These are phyloP conservation scores for Cordyceps tenuipes DNA, from an alignment of 2,329 filamentous ascomycete genomes.

Conservation along the genomic window DNA sequence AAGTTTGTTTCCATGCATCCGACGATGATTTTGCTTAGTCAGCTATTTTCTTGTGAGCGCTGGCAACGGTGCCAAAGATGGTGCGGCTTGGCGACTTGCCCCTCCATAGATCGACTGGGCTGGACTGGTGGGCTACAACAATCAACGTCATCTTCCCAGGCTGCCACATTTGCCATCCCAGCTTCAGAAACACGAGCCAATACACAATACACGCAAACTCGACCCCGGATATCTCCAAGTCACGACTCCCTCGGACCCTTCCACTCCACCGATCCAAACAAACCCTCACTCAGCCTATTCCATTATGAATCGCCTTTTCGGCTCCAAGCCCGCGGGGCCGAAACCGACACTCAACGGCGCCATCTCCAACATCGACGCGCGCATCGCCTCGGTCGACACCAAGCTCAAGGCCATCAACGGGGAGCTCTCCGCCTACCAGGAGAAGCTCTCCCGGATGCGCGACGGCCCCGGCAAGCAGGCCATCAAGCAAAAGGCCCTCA, in stretches of 20 bases:
- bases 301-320: slow-evolving; percentile 91
- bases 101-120: not conserved
- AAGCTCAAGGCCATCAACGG: slow-evolving; percentile 89
- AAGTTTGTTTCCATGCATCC: slow-evolving; percentile 1
- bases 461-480: slow-evolving; percentile 90
- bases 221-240: not conserved
- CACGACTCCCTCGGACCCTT: not conserved
- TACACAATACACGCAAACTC: not conserved
- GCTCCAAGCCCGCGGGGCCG: slow-evolving; percentile 73
- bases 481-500: slow-evolving; percentile 88
- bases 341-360: slow-evolving; percentile 83
- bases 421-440: slow-evolving; percentile 81
- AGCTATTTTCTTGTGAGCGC: not conserved
- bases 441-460: slow-evolving; percentile 84
- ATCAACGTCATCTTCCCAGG: slow-evolving; percentile 1
- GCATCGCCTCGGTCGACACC: slow-evolving; percentile 82
- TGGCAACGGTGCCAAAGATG: not conserved
- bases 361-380: slow-evolving; percentile 76
- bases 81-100: not conserved
- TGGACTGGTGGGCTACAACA: not conserved
- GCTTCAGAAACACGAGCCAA: not conserved
- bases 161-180: not conserved
- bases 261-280: not conserved
- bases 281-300: not conserved
- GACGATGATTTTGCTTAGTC: slow-evolving; percentile 1